Evolutionary conservation across 73 alveolate species (phyloP).

Genomic region (Paramecium sonneborni): DNA sequence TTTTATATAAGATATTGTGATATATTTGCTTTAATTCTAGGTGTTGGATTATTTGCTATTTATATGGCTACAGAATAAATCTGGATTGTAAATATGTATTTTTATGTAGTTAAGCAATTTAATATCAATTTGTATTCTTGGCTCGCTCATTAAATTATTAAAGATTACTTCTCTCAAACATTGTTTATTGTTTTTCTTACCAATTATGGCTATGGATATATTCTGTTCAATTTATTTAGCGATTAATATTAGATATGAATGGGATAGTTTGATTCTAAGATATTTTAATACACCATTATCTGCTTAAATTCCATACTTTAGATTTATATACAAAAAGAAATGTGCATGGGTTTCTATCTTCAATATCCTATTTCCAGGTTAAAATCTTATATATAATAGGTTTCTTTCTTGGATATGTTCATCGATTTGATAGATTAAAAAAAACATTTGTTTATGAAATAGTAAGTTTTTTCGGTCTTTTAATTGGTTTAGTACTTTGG

Average conservation of each 20-base stretch:
- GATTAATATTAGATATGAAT: slow-evolving; percentile 30
- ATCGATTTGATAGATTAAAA: slow-evolving; percentile 29
- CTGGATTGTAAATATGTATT: slow-evolving; percentile 8
- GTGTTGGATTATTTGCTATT: background rate
- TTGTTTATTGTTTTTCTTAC: background rate
- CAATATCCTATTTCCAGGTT: slow-evolving; percentile 53
- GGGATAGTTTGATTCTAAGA: slow-evolving; percentile 41
- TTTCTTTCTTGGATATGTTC: slow-evolving; percentile 19
- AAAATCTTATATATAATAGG: background rate
- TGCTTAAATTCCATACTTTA: slow-evolving; percentile 25
- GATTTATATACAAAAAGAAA: slow-evolving; percentile 1
- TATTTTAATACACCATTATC: slow-evolving; percentile 49
- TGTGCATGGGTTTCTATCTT: slow-evolving; percentile 51
- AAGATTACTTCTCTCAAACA: background rate
- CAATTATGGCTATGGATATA: slow-evolving; percentile 25
- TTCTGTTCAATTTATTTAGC: slow-evolving; percentile 36
- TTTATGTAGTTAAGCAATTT: background rate
- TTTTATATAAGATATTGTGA: background rate
- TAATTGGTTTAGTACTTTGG: slow-evolving; percentile 36
- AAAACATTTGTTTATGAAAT: slow-evolving; percentile 29
- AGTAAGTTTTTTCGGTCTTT: background rate
- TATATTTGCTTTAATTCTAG: background rate
- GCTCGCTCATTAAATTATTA: background rate
- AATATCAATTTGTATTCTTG: slow-evolving; percentile 30
- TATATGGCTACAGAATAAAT: background rate